Evolutionary conservation across 768 basidiomycete species (phyloP).

Genomic region (Tulasnella sp.): DNA sequence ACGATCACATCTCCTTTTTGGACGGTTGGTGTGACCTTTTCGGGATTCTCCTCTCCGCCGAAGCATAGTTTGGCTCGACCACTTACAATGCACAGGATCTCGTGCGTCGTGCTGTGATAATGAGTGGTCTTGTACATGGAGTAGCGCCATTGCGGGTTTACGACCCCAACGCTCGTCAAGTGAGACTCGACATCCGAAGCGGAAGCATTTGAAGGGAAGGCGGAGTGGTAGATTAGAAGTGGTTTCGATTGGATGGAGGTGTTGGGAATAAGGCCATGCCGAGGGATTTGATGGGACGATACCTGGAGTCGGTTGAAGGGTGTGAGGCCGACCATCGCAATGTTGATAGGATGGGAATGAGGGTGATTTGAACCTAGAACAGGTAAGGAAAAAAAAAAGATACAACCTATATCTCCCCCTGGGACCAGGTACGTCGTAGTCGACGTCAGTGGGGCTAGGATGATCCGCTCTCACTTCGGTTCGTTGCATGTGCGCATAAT

Average conservation of each 20-base stretch:
- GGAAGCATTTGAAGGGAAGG: conserved; percentile 35
- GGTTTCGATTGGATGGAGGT: conserved; percentile 41
- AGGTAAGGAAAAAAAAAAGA: no score
- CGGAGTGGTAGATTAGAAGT: conserved; percentile 42
- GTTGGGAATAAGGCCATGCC: conserved; percentile 41
- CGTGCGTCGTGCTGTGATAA: conserved; percentile 47
- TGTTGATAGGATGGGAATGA: not conserved
- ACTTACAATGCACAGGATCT: conserved; percentile 40
- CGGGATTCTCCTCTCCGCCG: conserved; percentile 42
- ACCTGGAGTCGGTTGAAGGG: conserved; percentile 36
- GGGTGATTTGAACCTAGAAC: not conserved
- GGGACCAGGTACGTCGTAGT: not conserved
- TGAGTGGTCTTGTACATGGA: conserved; percentile 45
- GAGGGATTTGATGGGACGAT: conserved; percentile 39
- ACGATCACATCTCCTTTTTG: conserved; percentile 44
- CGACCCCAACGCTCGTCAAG: conserved; percentile 39
- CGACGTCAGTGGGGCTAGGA: not conserved
- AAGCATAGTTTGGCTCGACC: conserved; percentile 44
- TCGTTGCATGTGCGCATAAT: not conserved
- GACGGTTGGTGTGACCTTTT: conserved; percentile 38
- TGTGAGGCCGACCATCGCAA: conserved; percentile 32
- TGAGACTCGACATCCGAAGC: conserved; percentile 40
- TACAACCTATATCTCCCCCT: not conserved
- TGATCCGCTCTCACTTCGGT: not conserved
- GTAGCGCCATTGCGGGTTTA: conserved; percentile 45